Base-by-base conservation (phyloP, 2,329 filamentous ascomycete species). In the Trichoderma sp. region DNA sequence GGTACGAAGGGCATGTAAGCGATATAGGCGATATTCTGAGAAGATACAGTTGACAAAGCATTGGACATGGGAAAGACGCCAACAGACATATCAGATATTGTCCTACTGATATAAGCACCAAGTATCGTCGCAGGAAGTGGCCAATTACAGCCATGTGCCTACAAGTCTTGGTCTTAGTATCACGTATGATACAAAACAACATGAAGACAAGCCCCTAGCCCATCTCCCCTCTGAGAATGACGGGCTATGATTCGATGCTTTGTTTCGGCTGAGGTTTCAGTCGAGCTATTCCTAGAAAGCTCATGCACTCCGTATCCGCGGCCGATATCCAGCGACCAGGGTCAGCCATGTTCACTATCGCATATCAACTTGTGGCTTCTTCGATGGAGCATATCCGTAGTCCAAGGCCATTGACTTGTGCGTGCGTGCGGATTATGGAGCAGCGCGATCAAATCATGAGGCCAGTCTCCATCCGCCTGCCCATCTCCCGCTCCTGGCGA, bases 241-340 rank as follows among this genome's bases (percentile, higher is more conserved):
- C 51, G 18, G 15, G 24, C 32, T 57, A 43, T 58, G 64, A 58
- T 32, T 68, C 65, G 26, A 26, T 26, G n/a, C 34, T 2, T 18
- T 32, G 56, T 62, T 70, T 62, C 39, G 57, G 66, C 57, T 62
- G 66, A 61, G 9, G 66, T 61, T 70, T 70, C 66, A 70, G 66
- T 58, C 26, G 28, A 51, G 21, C 57, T 36, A 51, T 69, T 24
- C 66, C 53, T n/a, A 24, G 39, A 61, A 24, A 1, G 39, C 39
- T 34, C 57, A 61, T n/a, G 32, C 36, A 26, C 58, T 62, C 21
- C 58, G 58, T 62, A 61, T 62, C 57, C 57, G 36, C 66, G 57
- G 57, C 39, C 24, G 8, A 53, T 60, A 34, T 21, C 21, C 14
- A 32, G n/a, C 51, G 32, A 34, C 57, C 34, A 47, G 66, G 65